Base-by-base conservation (phyloP, 169 alveolate species). In the Eimeria nieschulzi region DNA sequence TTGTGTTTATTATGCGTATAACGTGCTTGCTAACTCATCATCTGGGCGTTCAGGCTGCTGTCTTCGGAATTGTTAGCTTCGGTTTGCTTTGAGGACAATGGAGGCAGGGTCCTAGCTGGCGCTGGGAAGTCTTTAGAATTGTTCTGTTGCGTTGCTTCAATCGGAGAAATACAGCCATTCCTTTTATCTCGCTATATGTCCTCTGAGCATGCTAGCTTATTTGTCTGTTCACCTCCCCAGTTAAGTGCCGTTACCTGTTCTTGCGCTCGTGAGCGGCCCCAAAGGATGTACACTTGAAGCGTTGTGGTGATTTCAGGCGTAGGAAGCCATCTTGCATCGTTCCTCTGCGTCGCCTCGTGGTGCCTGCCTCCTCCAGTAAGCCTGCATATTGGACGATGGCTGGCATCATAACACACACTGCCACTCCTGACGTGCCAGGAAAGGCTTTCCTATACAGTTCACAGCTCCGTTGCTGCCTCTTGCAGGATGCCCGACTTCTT, bases 11-110 rank as follows among this genome's bases (percentile, higher is more conserved):
- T 33, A 33, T 33, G 46, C 46, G 46, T 3, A 33, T 33, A 33
- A 33, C 46, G 46, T 33, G 46, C n/a, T 33, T 33, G 46, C 46
- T 33, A 33, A 33, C 46, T 33, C 46, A 33, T 33, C 46, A 33
- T 3, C 46, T 33, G 46, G 46, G 46, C 46, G 56, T 46, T 6
- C 61, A 75, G 83, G 83, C 39, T n/a, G 39, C 25, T 75, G 56
- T 59, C 83, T 26, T 33, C 83, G 61, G 64, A 75, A 17, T 51
- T 75, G 23, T 63, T 75, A 33, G 61, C 66, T 39, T 75, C 83
- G 15, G 17, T 75, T 15, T 39, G 83, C 64, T 46, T 9, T 23
- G 61, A 75, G 26, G 83, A 26, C n/a, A 64, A 75, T n/a, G 83
- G 83, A 15, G 83, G 64, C 26, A 46, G 17, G 25, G 10, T 75